Evolutionary conservation across 176 grass and related monocot genomes (phyloP).

Genomic region (Phragmites australis): DNA sequence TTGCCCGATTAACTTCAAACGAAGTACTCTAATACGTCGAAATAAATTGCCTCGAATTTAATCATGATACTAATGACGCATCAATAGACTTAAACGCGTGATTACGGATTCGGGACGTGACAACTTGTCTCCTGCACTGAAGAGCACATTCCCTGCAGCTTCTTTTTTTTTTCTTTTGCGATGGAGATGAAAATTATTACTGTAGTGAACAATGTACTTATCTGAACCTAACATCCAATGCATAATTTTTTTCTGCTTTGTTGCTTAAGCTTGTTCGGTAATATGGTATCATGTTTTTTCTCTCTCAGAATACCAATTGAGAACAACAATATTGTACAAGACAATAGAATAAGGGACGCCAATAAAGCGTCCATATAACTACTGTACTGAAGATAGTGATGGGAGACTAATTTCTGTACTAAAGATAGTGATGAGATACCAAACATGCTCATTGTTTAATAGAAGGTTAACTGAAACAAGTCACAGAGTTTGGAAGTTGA

Average conservation of each 20-base stretch:
- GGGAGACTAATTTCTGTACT: not conserved
- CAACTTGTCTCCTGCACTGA: constrained; percentile 10
- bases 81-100: no score
- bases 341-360: no score
- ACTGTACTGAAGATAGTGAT: not conserved
- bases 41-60: no score
- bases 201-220: not conserved
- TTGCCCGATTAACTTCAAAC: no score
- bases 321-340: not conserved
- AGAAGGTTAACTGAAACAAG: not conserved
- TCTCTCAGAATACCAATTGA: not conserved
- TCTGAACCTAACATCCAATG: not conserved
- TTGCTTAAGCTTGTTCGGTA: not conserved
- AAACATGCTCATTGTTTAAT: not conserved
- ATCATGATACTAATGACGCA: no score
- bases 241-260: not conserved
- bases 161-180: not conserved
- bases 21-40: no score
- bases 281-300: not conserved
- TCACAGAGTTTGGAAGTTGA: not conserved
- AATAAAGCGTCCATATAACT: not conserved
- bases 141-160: not conserved
- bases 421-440: not conserved
- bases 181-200: not conserved
- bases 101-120: no score